Base-by-base conservation (phyloP, 1,284 basidiomycete genomes). In the Amylostereum areolatum region DNA sequence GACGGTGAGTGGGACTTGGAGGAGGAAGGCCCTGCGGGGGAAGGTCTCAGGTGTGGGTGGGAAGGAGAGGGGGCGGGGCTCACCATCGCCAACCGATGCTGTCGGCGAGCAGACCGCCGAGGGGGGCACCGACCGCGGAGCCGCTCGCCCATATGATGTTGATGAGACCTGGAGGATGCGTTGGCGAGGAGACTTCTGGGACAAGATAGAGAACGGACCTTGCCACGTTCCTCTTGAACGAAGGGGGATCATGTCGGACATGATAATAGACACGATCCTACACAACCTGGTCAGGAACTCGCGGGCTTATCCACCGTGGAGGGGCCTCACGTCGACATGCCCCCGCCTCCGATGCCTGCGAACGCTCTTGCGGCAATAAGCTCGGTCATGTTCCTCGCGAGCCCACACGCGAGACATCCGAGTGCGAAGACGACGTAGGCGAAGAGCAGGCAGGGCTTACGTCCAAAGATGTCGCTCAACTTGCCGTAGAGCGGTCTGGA, bases 161-260 rank as follows among this genome's bases (percentile, higher is more conserved):
- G 2, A 78, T 59, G 11, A 83, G 60, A 0, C 77, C 76, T 78
- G 40, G 18, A 18, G 25, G 9, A 24, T 25, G 8, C 11, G 8
- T 24, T 41, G 9, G 8, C 42, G 34, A 31, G 42, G 25, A n/a
- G 27, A 44, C 2, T n/a, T 1, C 25, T 29, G 2, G 43, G 8
- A 7, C 28, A 1, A 51, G 24, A 12, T 30, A 44, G 31, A 47
- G n/a, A 3, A 46, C 58, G 10, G 35, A 74, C 78, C 81, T 73
- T 83, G 80, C 74, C 80, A 80, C n/a, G 78, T 81, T 31, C 81
- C 81, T 48, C 81, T 66, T 33, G 71, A 72, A 3, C 80, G 71
- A 35, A 83, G 62, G 0, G 80, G 77, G 1, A 81, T 74, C 9
- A 82, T 66, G 53, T 83, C 81, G 3, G 80, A 81, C 65, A 83